Percentiles rank a stretch among this genome's conserved stretches.
Conservation (phyloP, 192 early-diverging fungal genomes). For the Martensiomyces pterosporus region DNA sequence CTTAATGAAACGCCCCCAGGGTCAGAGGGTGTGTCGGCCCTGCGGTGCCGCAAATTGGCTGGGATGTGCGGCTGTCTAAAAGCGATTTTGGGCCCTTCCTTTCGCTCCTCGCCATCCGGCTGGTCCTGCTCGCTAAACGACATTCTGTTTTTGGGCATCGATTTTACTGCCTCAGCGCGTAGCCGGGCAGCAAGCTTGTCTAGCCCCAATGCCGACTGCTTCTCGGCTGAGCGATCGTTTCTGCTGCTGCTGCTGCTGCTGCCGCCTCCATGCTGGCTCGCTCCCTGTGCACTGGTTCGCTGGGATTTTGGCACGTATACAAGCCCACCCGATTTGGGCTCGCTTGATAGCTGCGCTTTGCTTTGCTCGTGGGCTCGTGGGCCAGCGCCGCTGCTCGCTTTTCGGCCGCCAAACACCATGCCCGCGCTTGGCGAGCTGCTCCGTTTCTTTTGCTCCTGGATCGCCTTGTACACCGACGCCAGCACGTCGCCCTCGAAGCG, state of each 20-base stretch:
- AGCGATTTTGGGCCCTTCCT: too few relatives aligned
- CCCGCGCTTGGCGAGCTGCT: neutral
- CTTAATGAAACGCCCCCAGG: constrained; percentile 54
- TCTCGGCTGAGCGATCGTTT: neutral
- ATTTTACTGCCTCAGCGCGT: constrained; percentile 18
- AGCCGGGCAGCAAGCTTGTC: constrained; percentile 28
- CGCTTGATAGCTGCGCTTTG: neutral
- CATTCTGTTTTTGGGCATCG: constrained; percentile 10
- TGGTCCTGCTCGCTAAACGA: constrained; percentile 1
- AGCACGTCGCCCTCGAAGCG: constrained; percentile 32
- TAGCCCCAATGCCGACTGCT: constrained; percentile 30
- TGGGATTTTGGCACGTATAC: constrained; percentile 35
- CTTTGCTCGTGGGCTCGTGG: neutral
- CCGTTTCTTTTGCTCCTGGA: constrained; percentile 15
- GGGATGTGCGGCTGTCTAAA: constrained; percentile 18
- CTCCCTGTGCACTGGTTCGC: neutral
- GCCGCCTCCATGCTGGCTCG: too few relatives aligned
- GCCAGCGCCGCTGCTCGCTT: neutral
- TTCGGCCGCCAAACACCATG: constrained; percentile 18
- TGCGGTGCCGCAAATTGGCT: constrained; percentile 24
- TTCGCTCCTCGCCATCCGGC: too few relatives aligned
- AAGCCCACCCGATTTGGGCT: constrained; percentile 17
- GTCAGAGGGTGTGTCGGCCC: constrained; percentile 70
- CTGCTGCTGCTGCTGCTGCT: neutral
- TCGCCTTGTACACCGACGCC: constrained; percentile 13